Base-by-base conservation (phyloP, 768 basidiomycete genomes). In the Rhodotorula graminis region DNA sequence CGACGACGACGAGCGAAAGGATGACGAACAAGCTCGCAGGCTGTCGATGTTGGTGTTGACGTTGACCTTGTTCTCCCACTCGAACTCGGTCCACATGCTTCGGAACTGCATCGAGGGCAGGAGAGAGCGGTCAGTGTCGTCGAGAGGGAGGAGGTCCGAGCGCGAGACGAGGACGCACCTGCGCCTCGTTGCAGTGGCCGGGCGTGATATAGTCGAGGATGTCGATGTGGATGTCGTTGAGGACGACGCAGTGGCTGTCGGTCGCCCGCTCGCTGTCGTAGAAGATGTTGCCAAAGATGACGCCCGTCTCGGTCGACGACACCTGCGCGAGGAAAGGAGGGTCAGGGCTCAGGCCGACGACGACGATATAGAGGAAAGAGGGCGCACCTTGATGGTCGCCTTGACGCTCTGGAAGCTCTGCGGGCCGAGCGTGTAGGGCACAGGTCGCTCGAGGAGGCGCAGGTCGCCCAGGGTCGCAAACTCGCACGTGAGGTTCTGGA, bases 31-130 rank as follows among this genome's bases (percentile, higher is more conserved):
- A 18, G 49, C 44, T 27, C 72, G 72, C 10, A 87, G 90, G 77
- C 82, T 91, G 90, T 88, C 86, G 81, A 94, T 87, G 33, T 87
- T 82, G 59, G 89, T 90, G 75, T 88, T 89, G 66, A 97, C 91
- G 79, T 97, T 97, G 67, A 98, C 95, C 77, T 94, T 87, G 83
- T 99, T 99, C 85, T 99, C 95, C 95, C 95, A 99, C 81, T 99
- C 95, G 78, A 99, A 99, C 81, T 98, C 96, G 40, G 94, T 99
- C 95, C 95, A 96, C 93, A 95, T 95, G 81, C 87, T 91, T 46
- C 95, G 87, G 87, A 95, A 95, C 90, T 94, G 77, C 10, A 7
- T 8, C 53, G 21, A 57, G 73, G 29, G 47, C 37, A 40, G 18
- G 44, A 29, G 25, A 56, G 10, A 8, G 33, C 31, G 15, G 53